Conservation (phyloP, 805 yeast genomes). For the Nakazawaea anatomiae region DNA sequence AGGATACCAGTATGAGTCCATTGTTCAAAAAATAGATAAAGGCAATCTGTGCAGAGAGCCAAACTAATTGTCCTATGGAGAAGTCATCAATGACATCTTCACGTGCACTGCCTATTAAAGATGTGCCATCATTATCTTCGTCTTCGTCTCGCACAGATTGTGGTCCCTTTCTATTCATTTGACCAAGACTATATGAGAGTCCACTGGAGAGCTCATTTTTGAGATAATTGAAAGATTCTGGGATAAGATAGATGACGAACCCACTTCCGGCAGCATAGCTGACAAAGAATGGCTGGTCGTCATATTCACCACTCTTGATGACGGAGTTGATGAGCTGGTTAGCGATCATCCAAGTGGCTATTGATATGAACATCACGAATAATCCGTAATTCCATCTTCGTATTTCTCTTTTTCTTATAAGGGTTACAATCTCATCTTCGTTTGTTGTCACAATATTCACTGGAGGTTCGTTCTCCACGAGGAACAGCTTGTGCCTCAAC, state of each 20-base stretch:
- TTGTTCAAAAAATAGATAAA: constrained; percentile 37
- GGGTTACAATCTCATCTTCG: constrained; percentile 1
- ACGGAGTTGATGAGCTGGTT: constrained; percentile 42
- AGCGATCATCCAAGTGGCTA: constrained; percentile 43
- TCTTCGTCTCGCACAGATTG: background rate
- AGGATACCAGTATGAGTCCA: constrained; percentile 32
- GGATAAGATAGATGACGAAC: constrained; percentile 38
- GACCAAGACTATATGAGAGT: background rate
- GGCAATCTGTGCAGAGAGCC: constrained; percentile 33
- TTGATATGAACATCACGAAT: constrained; percentile 32
- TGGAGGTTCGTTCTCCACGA: too few relatives aligned
- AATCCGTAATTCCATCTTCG: constrained; percentile 39
- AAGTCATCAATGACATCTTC: constrained; percentile 8
- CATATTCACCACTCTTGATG: constrained; percentile 40
- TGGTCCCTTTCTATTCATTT: background rate
- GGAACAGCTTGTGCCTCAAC: too few relatives aligned
- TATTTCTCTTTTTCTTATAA: constrained; percentile 35
- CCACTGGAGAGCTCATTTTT: background rate
- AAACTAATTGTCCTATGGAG: constrained; percentile 23
- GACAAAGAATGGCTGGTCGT: constrained; percentile 41
- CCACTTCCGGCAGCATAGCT: constrained; percentile 43
- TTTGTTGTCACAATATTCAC: background rate
- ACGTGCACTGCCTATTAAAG: too few relatives aligned
- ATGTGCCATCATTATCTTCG: background rate
- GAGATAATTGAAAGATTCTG: constrained; percentile 20